These are phyloP conservation scores for Fusarium odoratissimum DNA, from an alignment of 2,329 filamentous ascomycete genomes.

Conservation along the genomic window DNA sequence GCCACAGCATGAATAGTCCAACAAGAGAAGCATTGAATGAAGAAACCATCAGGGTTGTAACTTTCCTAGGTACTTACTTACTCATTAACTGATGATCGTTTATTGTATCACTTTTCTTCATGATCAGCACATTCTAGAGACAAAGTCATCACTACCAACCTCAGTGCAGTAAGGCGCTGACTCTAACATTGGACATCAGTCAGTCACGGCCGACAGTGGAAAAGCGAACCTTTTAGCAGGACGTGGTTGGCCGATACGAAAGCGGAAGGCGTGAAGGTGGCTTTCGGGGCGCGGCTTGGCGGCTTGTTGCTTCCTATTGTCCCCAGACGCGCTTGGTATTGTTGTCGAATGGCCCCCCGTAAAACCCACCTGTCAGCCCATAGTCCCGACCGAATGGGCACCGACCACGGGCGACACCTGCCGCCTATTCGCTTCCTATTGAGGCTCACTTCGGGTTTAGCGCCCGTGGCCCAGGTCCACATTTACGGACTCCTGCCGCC, in stretches of 20 bases:
- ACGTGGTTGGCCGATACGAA: conserved; percentile 3
- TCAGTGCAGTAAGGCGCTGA: not conserved
- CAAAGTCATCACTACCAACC: not conserved
- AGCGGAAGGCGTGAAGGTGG: conserved; percentile 15
- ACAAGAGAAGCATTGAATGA: not conserved
- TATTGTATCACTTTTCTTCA: not conserved
- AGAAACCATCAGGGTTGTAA: conserved; percentile 2
- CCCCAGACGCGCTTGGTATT: conserved; percentile 46
- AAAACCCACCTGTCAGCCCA: conserved; percentile 10
- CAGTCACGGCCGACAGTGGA: conserved; percentile 15
- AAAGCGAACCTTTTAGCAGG: not conserved
- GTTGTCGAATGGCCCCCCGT: conserved; percentile 41
- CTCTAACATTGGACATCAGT: not conserved
- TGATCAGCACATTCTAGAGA: conserved; percentile 4
- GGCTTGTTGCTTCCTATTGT: conserved; percentile 48
- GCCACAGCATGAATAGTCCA: not conserved
- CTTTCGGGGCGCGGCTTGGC: conserved; percentile 27
- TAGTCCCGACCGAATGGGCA: conserved; percentile 38
- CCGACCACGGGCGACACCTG: conserved; percentile 27
- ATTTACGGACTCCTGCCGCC: conserved; percentile 17
- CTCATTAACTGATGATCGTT: not conserved
- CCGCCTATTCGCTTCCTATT: conserved; percentile 48
- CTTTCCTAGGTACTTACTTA: not conserved
- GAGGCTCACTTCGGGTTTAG: conserved; percentile 44
- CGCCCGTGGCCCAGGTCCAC: conserved; percentile 42